Conservation (phyloP, 2,329 filamentous ascomycete species). For the Venturia effusa region DNA sequence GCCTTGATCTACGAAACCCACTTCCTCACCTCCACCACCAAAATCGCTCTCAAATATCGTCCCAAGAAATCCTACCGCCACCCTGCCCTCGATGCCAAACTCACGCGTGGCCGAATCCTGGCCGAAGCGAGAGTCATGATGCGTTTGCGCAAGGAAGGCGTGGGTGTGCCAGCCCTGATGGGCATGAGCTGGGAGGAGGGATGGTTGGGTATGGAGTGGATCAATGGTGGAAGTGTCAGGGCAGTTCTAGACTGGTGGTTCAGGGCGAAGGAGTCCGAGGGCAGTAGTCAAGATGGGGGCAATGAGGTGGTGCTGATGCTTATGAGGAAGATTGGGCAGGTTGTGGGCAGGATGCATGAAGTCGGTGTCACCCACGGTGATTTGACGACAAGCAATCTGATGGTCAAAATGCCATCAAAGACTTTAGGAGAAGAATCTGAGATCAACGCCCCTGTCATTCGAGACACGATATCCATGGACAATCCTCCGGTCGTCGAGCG, state of each 20-base stretch:
- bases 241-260: conserved; percentile 59
- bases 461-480: conserved; percentile 12
- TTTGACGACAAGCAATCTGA: conserved; percentile 94
- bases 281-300: conserved; percentile 18
- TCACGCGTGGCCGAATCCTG: conserved; percentile 78
- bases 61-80: conserved; percentile 88
- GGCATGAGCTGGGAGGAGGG: conserved; percentile 51
- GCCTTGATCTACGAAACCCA: conserved; percentile 82
- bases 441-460: neutral
- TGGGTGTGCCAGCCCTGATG: conserved; percentile 73
- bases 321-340: conserved; percentile 58
- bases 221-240: conserved; percentile 57
- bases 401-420: conserved; percentile 43
- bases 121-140: conserved; percentile 80
- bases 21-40: conserved; percentile 57
- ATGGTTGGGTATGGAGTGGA: conserved; percentile 43
- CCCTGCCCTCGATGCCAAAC: conserved; percentile 72
- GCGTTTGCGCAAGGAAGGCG: conserved; percentile 66
- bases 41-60: conserved; percentile 81
- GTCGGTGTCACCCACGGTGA: conserved; percentile 90
- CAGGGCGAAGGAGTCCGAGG: conserved; percentile 18
- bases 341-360: conserved; percentile 67
- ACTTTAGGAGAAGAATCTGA: neutral
- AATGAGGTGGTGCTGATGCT: conserved; percentile 42
- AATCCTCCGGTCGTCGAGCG: neutral